These are phyloP conservation scores for Nothophytophthora sp. DNA, from an alignment of 352 stramenopile genomes.

Conservation along the genomic window DNA sequence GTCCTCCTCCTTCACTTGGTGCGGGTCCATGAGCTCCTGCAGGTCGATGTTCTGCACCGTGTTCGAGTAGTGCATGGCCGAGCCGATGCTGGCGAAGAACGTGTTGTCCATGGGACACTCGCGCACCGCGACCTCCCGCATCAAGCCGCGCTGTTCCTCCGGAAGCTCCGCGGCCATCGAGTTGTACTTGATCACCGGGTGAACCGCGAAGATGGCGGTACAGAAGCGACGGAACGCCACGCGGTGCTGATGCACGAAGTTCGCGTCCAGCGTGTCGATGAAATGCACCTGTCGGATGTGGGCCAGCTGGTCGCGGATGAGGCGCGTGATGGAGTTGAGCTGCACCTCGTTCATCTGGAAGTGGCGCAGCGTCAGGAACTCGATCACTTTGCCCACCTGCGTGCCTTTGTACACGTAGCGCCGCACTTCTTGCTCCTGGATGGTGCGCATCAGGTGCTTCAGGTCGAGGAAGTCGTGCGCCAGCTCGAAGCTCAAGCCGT, in stretches of 20 bases:
- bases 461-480: conserved; percentile 50
- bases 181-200: conserved; percentile 55
- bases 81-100: conserved; percentile 51
- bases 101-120: conserved; percentile 54
- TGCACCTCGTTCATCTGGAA: conserved; percentile 48
- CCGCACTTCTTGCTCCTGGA: conserved; percentile 48
- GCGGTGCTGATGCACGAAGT: conserved; percentile 40
- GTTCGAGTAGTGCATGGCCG: conserved; percentile 59
- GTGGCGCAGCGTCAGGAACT: conserved; percentile 50
- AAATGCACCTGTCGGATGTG: conserved; percentile 50
- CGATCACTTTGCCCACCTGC: conserved; percentile 58
- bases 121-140: conserved; percentile 44
- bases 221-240: conserved; percentile 50
- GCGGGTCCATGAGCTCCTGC: conserved; percentile 47
- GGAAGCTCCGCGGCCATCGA: conserved; percentile 43
- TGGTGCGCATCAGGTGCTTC: conserved; percentile 45
- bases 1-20: conserved; percentile 37
- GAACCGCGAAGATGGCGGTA: conserved; percentile 43
- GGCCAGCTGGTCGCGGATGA: conserved; percentile 42
- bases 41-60: conserved; percentile 50
- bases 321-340: conserved; percentile 40
- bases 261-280: conserved; percentile 44
- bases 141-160: conserved; percentile 37
- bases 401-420: conserved; percentile 55
- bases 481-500: conserved; percentile 55